Percentiles rank a stretch among this genome's conserved stretches.
These are phyloP conservation scores for Cladosporium cucumerinum DNA, from an alignment of 2,329 filamentous ascomycete genomes.

Conservation along the genomic window DNA sequence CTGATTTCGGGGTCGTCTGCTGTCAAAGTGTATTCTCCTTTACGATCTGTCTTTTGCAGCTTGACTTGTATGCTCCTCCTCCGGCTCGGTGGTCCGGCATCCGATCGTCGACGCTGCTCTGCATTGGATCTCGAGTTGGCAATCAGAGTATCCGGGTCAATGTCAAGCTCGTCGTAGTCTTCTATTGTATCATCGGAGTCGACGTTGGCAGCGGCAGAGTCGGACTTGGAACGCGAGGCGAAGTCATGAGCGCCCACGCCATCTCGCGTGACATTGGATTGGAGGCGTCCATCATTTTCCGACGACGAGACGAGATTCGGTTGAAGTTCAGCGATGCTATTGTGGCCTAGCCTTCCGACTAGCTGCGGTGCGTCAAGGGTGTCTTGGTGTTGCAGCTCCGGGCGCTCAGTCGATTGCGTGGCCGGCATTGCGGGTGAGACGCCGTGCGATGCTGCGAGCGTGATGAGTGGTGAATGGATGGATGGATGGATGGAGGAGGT, in stretches of 20 bases:
- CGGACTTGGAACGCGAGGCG: conserved; percentile 11
- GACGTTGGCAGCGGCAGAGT: neutral
- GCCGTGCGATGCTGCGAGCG: neutral
- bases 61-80: conserved; percentile 46
- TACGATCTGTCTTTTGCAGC: conserved; percentile 45
- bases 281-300: conserved; percentile 34
- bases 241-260: conserved; percentile 10
- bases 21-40: conserved; percentile 48
- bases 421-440: neutral
- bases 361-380: conserved; percentile 25
- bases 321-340: conserved; percentile 13
- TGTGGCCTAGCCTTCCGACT: conserved; percentile 13
- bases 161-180: conserved; percentile 39
- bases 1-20: conserved; percentile 50
- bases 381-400: conserved; percentile 20
- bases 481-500: too few species aligned
- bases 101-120: neutral
- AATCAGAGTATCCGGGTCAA: conserved; percentile 37
- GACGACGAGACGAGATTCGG: neutral
- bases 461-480: neutral
- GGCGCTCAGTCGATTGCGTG: conserved; percentile 17
- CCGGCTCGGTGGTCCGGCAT: conserved; percentile 19
- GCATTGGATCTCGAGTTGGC: conserved; percentile 31
- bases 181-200: conserved; percentile 39
- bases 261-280: conserved; percentile 22